phyloP scores from a whole-genome alignment of 164 flowering plant genomes.

The Stephania yunnanensis region DNA sequence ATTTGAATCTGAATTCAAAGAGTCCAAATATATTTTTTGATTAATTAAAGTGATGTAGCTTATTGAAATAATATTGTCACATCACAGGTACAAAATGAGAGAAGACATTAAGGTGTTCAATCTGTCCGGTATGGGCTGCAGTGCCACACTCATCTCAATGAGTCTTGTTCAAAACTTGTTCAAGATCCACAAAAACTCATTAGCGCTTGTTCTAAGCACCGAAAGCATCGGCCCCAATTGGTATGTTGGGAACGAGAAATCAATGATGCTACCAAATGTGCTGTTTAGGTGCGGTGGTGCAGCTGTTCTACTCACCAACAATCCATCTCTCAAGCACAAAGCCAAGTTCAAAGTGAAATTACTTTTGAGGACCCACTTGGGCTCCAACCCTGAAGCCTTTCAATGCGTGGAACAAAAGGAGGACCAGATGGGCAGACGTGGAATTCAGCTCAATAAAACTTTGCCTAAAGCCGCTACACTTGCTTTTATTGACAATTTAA shows the following conservation, averaged over 20 bases:
- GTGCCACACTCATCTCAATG: constrained; percentile 2
- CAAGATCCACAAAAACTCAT: neutral
- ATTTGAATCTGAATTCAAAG: too few species aligned
- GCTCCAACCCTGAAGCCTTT: constrained; percentile 1
- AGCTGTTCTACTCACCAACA: constrained; percentile 8
- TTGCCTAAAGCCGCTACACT: constrained; percentile 7
- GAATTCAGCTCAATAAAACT: neutral
- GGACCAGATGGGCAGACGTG: neutral
- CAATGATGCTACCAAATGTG: constrained; percentile 7
- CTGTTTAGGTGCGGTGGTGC: constrained; percentile 7
- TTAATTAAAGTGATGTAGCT: too few species aligned
- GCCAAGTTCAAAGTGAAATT: constrained; percentile 6
- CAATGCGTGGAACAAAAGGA: neutral
- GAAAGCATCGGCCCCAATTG: constrained; percentile 4
- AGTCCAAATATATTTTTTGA: too few species aligned
- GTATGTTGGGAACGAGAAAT: constrained; percentile 3
- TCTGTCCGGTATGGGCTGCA: constrained; percentile 5
- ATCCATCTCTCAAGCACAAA: neutral
- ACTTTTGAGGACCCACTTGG: constrained; percentile 3
- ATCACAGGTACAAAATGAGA: constrained; percentile 53
- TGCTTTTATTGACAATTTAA: constrained; percentile 2
- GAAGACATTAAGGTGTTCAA: constrained; percentile 18
- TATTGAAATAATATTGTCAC: constrained; percentile 6
- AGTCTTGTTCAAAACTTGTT: constrained; percentile 8
- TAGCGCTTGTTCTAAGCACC: constrained; percentile 10